A percentile compares a stretch with the other conserved stretches of the same genome.
Conservation (phyloP, 176 grass and related monocot species). For the Areca catechu region DNA sequence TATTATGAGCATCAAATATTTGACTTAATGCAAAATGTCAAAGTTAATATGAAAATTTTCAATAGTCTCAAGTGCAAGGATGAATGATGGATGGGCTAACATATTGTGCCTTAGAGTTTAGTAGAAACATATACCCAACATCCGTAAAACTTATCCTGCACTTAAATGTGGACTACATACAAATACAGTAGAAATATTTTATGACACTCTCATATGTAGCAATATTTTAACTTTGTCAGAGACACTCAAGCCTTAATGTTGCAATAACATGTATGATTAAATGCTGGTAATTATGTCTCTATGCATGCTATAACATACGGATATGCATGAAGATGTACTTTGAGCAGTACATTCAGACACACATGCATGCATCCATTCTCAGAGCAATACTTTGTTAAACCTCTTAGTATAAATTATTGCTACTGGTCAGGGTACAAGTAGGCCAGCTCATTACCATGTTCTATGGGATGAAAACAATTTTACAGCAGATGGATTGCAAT, state of each 20-base stretch:
- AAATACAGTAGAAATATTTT: background rate
- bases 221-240: too few relatives aligned
- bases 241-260: background rate
- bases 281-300: background rate
- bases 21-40: too few relatives aligned
- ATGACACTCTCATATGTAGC: too few relatives aligned
- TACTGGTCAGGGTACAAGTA: constrained; percentile 65
- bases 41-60: too few relatives aligned
- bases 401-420: constrained; percentile 36
- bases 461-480: constrained; percentile 89
- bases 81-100: too few relatives aligned
- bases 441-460: constrained; percentile 78
- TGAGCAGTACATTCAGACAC: background rate
- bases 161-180: too few relatives aligned
- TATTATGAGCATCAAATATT: too few relatives aligned
- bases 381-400: background rate
- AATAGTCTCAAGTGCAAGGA: too few relatives aligned
- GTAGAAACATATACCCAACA: too few relatives aligned
- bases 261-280: too few relatives aligned
- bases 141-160: too few relatives aligned
- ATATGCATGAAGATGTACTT: constrained; percentile 5
- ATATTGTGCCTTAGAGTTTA: too few relatives aligned
- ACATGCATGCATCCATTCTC: constrained; percentile 13
- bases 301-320: background rate
- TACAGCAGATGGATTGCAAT: constrained; percentile 21